phyloP scores from a whole-genome alignment of 768 basidiomycete genomes.

The Brasilioporus rufonigricans region DNA sequence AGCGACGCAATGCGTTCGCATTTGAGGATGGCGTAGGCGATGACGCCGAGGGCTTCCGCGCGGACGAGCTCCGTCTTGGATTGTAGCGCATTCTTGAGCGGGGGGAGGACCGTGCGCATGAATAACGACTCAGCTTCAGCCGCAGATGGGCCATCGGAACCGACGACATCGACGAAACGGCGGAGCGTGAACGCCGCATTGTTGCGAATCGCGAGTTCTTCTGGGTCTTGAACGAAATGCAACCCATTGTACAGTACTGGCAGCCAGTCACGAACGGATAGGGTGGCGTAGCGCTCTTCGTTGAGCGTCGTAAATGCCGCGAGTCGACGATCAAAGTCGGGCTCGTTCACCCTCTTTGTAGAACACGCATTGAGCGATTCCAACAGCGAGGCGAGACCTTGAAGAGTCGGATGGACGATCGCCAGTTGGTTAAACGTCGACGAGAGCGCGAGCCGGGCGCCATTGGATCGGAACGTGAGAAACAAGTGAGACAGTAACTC shows the following conservation, averaged over 20 bases:
- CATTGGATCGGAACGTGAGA: slow-evolving; percentile 68
- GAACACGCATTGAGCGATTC: slow-evolving; percentile 85
- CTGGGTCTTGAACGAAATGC: slow-evolving; percentile 83
- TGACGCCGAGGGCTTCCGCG: slow-evolving; percentile 73
- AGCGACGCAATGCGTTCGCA: slow-evolving; percentile 58
- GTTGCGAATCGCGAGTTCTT: slow-evolving; percentile 82
- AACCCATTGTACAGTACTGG: slow-evolving; percentile 82
- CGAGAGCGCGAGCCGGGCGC: slow-evolving; percentile 67
- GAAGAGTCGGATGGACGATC: slow-evolving; percentile 39
- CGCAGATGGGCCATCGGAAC: slow-evolving; percentile 28
- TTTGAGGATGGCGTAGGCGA: slow-evolving; percentile 69
- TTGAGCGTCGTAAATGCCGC: slow-evolving; percentile 73
- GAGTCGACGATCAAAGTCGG: slow-evolving; percentile 87
- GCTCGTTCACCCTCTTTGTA: slow-evolving; percentile 77
- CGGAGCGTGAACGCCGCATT: slow-evolving; percentile 76
- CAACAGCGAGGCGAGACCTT: slow-evolving; percentile 51
- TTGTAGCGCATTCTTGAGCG: slow-evolving; percentile 73
- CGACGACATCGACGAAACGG: slow-evolving; percentile 67
- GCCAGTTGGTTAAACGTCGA: slow-evolving; percentile 58
- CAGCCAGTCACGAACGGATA: slow-evolving; percentile 68
- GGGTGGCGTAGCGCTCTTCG: slow-evolving; percentile 51
- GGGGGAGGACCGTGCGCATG: slow-evolving; percentile 66
- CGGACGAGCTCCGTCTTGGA: slow-evolving; percentile 87
- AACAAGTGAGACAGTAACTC: slow-evolving; percentile 74
- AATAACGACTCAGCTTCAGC: slow-evolving; percentile 55